Base-by-base conservation (phyloP, 2,329 filamentous ascomycete genomes). In the Reticulascus tulasneorum region DNA sequence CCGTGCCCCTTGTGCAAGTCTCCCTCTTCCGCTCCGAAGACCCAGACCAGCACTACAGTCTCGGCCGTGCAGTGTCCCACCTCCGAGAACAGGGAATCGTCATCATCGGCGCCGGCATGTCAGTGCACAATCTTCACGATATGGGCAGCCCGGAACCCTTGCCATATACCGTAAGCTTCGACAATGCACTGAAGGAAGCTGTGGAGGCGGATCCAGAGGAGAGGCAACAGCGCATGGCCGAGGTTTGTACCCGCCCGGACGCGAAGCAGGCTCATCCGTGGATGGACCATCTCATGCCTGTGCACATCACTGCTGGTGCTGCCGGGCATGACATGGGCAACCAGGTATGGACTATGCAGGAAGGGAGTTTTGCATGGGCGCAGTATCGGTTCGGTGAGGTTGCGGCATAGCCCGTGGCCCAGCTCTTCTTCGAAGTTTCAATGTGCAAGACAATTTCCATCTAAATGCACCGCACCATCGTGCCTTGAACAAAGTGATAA, bases 101-200 rank as follows among this genome's bases (percentile, higher is more conserved):
- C 31, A 79, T 89, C 40, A 75, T 89, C 29, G 76, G 75, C 17
- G 82, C 82, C 1, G 84, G 84, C 9, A 87, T 88, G 82, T 81
- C 82, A 1, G 84, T 85, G 16, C 82, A 86, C 49, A 86, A 86
- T 47, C 62, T 85, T 23, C 67, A 75, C 2, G 76, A 84, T 11
- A 63, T 66, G 46, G 67, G 64, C 7, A 58, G 66, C 29, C 58
- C 64, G 9, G 37, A 43, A 9, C 71, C 75, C 1, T 44, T 79
- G 48, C 72, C 77, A 9, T 82, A 82, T 49, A 60, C 73, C 2
- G 65, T 69, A 23, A 75, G 69, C 33, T 89, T 88, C 48, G 77
- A 91, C 45, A 69, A 79, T 29, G 77, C 81, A 3, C 21, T 42
- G 15, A 40, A 36, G 6, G 32, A 42, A 11, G 40, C 37, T 0